A percentile compares a stretch with the other conserved stretches of the same genome.
Conservation (phyloP, 805 yeast genomes). For the Hanseniaspora lachancei region DNA sequence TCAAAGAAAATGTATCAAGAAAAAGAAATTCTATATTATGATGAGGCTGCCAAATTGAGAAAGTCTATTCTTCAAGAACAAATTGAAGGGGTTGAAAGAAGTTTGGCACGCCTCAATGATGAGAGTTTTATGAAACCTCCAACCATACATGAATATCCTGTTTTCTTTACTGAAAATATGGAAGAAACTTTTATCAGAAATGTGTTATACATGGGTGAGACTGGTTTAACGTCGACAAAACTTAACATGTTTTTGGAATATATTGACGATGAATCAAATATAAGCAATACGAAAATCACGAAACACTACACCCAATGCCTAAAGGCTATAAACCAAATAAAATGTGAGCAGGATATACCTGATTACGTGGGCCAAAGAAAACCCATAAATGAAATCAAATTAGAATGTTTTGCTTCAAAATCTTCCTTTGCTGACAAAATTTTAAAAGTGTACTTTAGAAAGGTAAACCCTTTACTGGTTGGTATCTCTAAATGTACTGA, state of each 20-base stretch:
- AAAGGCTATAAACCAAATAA: background rate
- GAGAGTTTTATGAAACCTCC: constrained; percentile 13
- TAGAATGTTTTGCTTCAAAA: constrained; percentile 12
- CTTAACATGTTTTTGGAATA: background rate
- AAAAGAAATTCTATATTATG: constrained; percentile 31
- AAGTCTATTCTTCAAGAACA: constrained; percentile 27
- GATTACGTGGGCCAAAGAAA: background rate
- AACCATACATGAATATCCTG: background rate
- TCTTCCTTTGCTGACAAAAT: constrained; percentile 11
- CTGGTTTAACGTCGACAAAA: background rate
- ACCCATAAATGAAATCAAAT: background rate
- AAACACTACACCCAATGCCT: background rate
- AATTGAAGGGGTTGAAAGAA: constrained; percentile 12
- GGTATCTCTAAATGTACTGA: constrained; percentile 7
- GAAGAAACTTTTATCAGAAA: constrained; percentile 15
- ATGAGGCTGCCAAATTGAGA: constrained; percentile 50
- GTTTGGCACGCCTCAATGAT: constrained; percentile 16
- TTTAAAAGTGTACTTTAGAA: background rate
- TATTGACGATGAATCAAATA: constrained; percentile 14
- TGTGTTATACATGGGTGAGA: background rate
- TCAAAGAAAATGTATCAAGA: too few species aligned
- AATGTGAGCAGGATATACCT: background rate
- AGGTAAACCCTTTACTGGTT: background rate
- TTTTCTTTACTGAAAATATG: constrained; percentile 7
- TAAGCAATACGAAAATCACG: background rate